A percentile compares a stretch with the other conserved stretches of the same genome.
Conservation (phyloP, 2,329 filamentous ascomycete species). For the Gliomastix tumulicola region DNA sequence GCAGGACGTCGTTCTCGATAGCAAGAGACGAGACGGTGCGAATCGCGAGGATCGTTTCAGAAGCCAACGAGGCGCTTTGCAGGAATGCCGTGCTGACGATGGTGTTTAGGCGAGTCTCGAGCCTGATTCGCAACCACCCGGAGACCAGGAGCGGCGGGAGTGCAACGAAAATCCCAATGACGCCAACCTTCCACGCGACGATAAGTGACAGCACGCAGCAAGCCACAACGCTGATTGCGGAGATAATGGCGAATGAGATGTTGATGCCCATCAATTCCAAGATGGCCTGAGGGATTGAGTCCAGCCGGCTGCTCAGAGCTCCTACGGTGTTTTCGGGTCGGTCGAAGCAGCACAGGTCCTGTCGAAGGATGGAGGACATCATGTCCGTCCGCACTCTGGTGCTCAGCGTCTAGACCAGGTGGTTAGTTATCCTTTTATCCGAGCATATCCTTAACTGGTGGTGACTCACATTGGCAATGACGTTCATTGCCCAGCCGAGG, state of each 20-base stretch:
- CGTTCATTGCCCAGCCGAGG: conserved; percentile 12
- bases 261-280: conserved; percentile 37
- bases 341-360: conserved; percentile 35
- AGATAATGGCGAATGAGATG: conserved; percentile 30
- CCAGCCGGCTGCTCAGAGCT: conserved; percentile 20
- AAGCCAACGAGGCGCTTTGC: conserved; percentile 36
- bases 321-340: conserved; percentile 21
- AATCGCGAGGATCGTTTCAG: conserved; percentile 37
- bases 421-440: not conserved
- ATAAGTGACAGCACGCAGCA: conserved; percentile 30
- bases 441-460: too few species aligned
- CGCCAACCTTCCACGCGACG: conserved; percentile 34
- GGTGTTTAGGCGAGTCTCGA: conserved; percentile 30
- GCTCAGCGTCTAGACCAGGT: conserved; percentile 6
- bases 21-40: conserved; percentile 33
- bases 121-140: conserved; percentile 33
- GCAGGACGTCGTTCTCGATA: conserved; percentile 23
- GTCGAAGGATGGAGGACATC: conserved; percentile 17
- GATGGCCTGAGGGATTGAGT: conserved; percentile 27
- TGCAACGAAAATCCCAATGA: conserved; percentile 33
- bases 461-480: conserved; percentile 9
- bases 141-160: conserved; percentile 29
- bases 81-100: conserved; percentile 24
- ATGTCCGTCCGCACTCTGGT: conserved; percentile 17
- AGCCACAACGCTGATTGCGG: conserved; percentile 29